phyloP scores from a whole-genome alignment of 306 rosid species.

The Citrullus amarus region DNA sequence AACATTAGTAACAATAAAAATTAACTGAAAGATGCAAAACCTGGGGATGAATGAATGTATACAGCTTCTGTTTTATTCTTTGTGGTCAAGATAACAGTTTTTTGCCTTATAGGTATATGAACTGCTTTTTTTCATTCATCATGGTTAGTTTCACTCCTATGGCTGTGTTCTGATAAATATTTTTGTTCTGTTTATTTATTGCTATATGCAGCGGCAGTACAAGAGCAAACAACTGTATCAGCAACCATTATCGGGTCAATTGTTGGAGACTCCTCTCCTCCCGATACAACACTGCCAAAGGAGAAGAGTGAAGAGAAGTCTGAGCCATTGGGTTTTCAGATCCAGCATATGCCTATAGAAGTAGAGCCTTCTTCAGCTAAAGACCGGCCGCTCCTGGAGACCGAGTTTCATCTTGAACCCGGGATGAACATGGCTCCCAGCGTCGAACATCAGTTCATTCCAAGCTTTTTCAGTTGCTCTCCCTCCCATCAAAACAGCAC shows the following conservation, averaged over 20 bases:
- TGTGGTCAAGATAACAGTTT: background rate
- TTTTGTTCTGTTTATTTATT: background rate
- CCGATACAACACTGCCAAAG: conserved; percentile 41
- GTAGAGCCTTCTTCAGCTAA: conserved; percentile 37
- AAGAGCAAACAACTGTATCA: conserved; percentile 74
- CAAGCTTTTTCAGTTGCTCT: conserved; percentile 59
- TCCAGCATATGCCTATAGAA: conserved; percentile 69
- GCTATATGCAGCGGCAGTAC: conserved; percentile 66
- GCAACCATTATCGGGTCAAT: conserved; percentile 82
- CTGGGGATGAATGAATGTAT: background rate
- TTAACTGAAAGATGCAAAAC: background rate
- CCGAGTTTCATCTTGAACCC: conserved; percentile 68
- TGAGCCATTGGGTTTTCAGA: conserved; percentile 81
- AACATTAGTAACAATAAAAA: no score
- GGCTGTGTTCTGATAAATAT: background rate
- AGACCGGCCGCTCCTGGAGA: conserved; percentile 41
- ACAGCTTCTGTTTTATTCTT: background rate
- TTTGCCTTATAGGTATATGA: background rate
- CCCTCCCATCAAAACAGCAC: conserved; percentile 44
- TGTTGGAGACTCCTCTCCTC: conserved; percentile 81
- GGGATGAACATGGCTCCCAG: conserved; percentile 55
- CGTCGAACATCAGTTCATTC: conserved; percentile 85
- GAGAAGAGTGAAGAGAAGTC: conserved; percentile 68
- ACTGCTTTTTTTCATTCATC: background rate
- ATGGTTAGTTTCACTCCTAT: background rate